These are phyloP conservation scores for Gossypium herbaceum DNA, from an alignment of 345 rosid genomes.

Conservation along the genomic window DNA sequence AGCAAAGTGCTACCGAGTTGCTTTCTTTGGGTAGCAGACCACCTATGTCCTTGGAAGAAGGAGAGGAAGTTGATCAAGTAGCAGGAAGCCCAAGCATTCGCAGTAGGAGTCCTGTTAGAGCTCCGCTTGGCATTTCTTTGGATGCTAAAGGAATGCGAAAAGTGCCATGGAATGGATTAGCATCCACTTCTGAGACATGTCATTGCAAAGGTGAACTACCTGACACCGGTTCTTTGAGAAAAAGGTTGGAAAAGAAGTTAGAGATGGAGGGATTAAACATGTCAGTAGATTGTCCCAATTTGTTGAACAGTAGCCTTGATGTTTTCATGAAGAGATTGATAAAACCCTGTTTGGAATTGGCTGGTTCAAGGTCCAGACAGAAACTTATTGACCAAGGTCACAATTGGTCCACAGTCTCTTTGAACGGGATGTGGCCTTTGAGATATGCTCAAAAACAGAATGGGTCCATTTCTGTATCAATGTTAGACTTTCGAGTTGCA, in stretches of 20 bases:
- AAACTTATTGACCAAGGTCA: slow-evolving; percentile 19
- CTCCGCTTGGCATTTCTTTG: slow-evolving; percentile 56
- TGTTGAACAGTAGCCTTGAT: slow-evolving; percentile 55
- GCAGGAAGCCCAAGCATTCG: slow-evolving; percentile 44
- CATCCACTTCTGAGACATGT: slow-evolving; percentile 31
- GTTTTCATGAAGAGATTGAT: slow-evolving; percentile 57
- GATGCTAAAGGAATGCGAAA: slow-evolving; percentile 31
- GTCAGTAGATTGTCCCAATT: slow-evolving; percentile 49
- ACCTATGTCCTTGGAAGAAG: slow-evolving; percentile 63
- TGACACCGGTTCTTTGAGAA: slow-evolving; percentile 49
- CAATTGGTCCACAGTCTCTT: neutral
- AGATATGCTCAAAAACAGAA: slow-evolving; percentile 18
- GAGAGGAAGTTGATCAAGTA: slow-evolving; percentile 78
- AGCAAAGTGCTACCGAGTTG: slow-evolving; percentile 51
- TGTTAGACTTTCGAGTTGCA: slow-evolving; percentile 60
- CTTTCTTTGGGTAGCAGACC: slow-evolving; percentile 64
- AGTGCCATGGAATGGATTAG: slow-evolving; percentile 15
- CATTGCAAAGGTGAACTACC: slow-evolving; percentile 48
- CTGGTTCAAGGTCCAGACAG: slow-evolving; percentile 38
- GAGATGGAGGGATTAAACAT: slow-evolving; percentile 46
- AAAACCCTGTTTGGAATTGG: slow-evolving; percentile 56
- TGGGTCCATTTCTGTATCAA: slow-evolving; percentile 27
- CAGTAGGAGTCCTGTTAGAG: slow-evolving; percentile 57
- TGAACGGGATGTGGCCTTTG: slow-evolving; percentile 21
- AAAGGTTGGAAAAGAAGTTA: slow-evolving; percentile 44